Base-by-base conservation (phyloP, 352 stramenopile species). In the Phytophthora boehmeriae region DNA sequence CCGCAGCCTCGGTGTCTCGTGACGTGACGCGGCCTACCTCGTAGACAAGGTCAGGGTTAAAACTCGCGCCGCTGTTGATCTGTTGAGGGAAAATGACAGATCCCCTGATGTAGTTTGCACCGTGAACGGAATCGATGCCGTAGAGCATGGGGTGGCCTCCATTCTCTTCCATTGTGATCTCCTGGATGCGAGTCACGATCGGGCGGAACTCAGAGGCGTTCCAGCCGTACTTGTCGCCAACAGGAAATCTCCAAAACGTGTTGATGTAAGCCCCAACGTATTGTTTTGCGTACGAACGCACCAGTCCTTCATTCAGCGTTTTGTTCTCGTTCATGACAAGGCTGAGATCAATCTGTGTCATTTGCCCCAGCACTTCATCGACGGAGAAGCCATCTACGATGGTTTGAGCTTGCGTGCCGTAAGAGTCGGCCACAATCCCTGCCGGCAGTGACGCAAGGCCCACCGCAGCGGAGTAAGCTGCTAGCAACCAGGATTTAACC, bases 201-300 rank as follows among this genome's bases (percentile, higher is more conserved):
- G 57, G 34, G 5, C 91, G 76, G 69, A 83, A 97, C 50, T 96
- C 79, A 1, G 54, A 45, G 0, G 84, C 75, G 27, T 59, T 90
- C 60, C 76, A 96, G 46, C 69, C 59, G 54, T 72, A 75, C 20
- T 25, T 60, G 4, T 55, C 60, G 16, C 65, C 59, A 3, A 66
- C 2, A 2, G 59, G 60, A 8, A 85, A 47, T 9, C 88, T 57
- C 52, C 76, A 75, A 36, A 75, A 78, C 13, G 79, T 83, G 61
- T 97, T 96, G 27, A 97, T 65, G 49, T 97, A 93, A 23, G 86
- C 96, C 0, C 92, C 92, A 38, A 97, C 73, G 20, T 93, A 76
- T 11, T 87, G 60, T 47, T 84, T 62, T 6, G 88, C 88, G 46
- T 83, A 89, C 10, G 71, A 27, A 19, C 76, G 72, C 27, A 97